Evolutionary conservation across 257 asterid genomes (phyloP).

Genomic region (Datura wrightii): DNA sequence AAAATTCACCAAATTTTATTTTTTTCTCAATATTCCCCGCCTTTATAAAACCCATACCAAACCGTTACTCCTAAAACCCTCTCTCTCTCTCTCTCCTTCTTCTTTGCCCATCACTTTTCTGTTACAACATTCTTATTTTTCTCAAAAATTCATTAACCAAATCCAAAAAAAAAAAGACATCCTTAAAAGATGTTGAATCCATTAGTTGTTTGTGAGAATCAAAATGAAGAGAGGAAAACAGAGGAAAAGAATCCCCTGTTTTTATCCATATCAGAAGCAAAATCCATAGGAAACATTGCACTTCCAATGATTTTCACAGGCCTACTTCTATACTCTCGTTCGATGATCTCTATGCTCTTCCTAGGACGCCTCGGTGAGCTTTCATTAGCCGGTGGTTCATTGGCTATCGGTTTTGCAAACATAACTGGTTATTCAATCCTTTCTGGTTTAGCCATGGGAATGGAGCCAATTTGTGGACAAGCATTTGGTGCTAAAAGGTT

Average conservation of each 20-base stretch:
- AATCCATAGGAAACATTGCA: constrained; percentile 18
- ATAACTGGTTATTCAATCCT: constrained; percentile 66
- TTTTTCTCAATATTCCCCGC: constrained; percentile 5
- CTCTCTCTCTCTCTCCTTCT: background rate
- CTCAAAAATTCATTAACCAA: background rate
- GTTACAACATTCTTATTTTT: background rate
- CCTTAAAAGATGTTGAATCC: background rate
- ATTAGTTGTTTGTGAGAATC: background rate
- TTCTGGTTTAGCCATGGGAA: constrained; percentile 66
- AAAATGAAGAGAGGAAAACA: background rate
- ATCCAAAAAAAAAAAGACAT: background rate
- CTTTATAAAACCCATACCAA: constrained; percentile 25
- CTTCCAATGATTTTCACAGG: constrained; percentile 27
- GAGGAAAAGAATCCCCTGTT: constrained; percentile 24
- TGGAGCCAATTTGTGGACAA: constrained; percentile 74
- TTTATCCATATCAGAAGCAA: background rate
- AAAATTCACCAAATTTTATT: background rate
- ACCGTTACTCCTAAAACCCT: constrained; percentile 11
- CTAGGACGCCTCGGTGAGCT: constrained; percentile 15
- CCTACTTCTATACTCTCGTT: constrained; percentile 23
- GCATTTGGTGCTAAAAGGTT: constrained; percentile 62
- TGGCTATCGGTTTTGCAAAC: constrained; percentile 58
- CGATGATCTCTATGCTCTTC: constrained; percentile 30
- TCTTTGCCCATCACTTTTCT: constrained; percentile 23
- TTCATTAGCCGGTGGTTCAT: constrained; percentile 55